Evolutionary conservation across 2,329 filamentous ascomycete genomes (phyloP), one percentile per base, ranked within the genome.

Genomic region (Paracamarosporium sp.): DNA sequence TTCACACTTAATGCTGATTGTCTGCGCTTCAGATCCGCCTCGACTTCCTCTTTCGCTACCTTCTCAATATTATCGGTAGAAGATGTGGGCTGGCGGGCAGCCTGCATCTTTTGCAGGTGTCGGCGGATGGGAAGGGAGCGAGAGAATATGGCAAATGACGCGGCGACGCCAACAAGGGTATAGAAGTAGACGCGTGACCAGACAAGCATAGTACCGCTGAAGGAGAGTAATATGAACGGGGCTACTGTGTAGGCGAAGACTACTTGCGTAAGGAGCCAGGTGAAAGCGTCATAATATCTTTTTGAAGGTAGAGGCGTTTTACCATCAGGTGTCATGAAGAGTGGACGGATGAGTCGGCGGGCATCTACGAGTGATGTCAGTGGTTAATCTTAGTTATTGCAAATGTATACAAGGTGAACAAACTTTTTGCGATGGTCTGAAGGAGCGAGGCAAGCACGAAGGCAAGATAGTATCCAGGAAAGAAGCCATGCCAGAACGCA

Each of bases 401-500:
- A 22, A 5, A 3, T 38, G 12, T 17, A 17, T 20, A 13, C n/a
- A 38, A 15, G 15, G 11, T 8, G 3, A 15, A 84, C 90, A 75
- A 82, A 97, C 93, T 93, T 82, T 99, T 99, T 54, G 95, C 93
- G 17, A 89, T 89, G 2, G 93, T 97, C 74, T 99, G 95, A 28
- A 97, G 86, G 65, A 99, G 91, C 60, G 92, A 93, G 1, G 91
- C 95, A 7, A 98, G 83, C 38, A 98, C 80, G 70, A 99, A 99
- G 5, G 90, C 85, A 59, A 99, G 79, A 76, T 98, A 98, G 78
- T 99, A 99, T 5, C 95, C 95, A 0, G 95, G 94, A 66, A 96
- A 96, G 78, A 99, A 99, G 28, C 95, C 95, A 72, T 99, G 95
- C 95, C 95, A 99, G 66, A 98, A 89, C 3, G 95, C 94, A 71